phyloP scores from a whole-genome alignment of 1,284 basidiomycete species.

The Cutaneotrichosporon cavernicola region DNA sequence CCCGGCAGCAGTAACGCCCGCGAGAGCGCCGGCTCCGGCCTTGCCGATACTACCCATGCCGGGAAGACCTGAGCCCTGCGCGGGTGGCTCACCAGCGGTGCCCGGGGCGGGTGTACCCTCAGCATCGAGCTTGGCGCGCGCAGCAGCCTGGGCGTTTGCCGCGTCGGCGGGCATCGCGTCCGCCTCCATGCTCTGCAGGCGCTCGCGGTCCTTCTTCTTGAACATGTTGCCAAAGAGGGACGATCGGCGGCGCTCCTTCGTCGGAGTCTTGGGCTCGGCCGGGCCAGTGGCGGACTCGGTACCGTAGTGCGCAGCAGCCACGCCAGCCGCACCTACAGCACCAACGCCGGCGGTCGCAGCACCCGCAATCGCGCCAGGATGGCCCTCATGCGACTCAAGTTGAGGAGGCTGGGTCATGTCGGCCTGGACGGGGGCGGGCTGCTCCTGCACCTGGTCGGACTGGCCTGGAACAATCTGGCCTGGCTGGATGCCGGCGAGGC shows the following conservation, averaged over 20 bases:
- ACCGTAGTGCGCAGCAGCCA: not conserved
- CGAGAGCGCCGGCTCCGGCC: slow-evolving; percentile 7
- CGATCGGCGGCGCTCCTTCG: slow-evolving; percentile 16
- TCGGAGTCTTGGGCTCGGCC: slow-evolving; percentile 7
- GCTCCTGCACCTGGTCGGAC: not conserved
- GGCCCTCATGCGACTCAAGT: not conserved
- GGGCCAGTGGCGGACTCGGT: not conserved
- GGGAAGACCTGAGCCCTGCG: not conserved
- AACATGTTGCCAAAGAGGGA: slow-evolving; percentile 13
- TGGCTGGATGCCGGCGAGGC: not conserved
- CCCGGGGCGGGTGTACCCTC: too few relatives aligned
- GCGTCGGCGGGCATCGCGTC: slow-evolving; percentile 9
- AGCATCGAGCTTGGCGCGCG: slow-evolving; percentile 1
- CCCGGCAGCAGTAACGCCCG: not conserved
- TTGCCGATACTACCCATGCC: not conserved
- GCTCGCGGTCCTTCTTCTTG: slow-evolving; percentile 16
- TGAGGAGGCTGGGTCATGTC: not conserved
- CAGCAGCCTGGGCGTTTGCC: slow-evolving; percentile 1
- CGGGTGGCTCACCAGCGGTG: not conserved
- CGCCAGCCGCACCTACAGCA: not conserved
- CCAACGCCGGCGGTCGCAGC: not conserved
- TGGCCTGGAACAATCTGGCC: not conserved
- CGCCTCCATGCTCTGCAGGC: slow-evolving; percentile 5
- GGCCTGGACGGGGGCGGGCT: not conserved
- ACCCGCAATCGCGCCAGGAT: not conserved